Percentiles rank a stretch among this genome's conserved stretches.
These are phyloP conservation scores for Bipolaris cookei DNA, from an alignment of 2,329 filamentous ascomycete species.

Conservation along the genomic window DNA sequence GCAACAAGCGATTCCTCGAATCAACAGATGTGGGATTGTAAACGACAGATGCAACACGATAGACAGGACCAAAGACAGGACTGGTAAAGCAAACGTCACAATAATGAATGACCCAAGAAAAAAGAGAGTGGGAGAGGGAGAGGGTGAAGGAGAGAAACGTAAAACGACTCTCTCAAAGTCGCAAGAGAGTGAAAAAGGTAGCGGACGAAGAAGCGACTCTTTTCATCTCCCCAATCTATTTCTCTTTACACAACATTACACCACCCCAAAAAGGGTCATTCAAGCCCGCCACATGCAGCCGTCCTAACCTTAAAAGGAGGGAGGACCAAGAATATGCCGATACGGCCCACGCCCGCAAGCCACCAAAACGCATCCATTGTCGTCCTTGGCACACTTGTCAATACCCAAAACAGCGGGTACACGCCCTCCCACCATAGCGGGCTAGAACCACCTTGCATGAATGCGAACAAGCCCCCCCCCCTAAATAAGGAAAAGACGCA, in stretches of 20 bases:
- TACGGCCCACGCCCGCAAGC: slow-evolving; percentile 1
- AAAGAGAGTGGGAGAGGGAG: background rate
- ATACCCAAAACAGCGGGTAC: slow-evolving; percentile 2
- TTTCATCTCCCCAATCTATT: background rate
- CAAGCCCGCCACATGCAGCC: background rate
- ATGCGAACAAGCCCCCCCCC: background rate
- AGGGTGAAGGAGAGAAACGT: background rate
- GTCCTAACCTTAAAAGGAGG: slow-evolving; percentile 2
- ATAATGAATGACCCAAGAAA: background rate
- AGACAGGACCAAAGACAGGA: background rate
- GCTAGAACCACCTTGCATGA: no score
- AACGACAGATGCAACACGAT: background rate
- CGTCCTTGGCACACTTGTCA: background rate
- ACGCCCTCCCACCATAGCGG: no score
- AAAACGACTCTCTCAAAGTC: background rate
- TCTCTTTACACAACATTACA: background rate
- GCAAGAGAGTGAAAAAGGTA: background rate
- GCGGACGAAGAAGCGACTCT: background rate
- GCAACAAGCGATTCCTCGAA: background rate
- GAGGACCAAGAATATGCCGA: background rate
- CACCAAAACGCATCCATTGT: background rate
- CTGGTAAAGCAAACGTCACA: background rate
- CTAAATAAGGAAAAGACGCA: background rate
- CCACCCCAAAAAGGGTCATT: background rate
- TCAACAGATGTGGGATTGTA: background rate